A percentile compares a stretch with the other conserved stretches of the same genome.
These are phyloP conservation scores for Naganishia randhawae DNA, from an alignment of 768 basidiomycete species.

Conservation along the genomic window DNA sequence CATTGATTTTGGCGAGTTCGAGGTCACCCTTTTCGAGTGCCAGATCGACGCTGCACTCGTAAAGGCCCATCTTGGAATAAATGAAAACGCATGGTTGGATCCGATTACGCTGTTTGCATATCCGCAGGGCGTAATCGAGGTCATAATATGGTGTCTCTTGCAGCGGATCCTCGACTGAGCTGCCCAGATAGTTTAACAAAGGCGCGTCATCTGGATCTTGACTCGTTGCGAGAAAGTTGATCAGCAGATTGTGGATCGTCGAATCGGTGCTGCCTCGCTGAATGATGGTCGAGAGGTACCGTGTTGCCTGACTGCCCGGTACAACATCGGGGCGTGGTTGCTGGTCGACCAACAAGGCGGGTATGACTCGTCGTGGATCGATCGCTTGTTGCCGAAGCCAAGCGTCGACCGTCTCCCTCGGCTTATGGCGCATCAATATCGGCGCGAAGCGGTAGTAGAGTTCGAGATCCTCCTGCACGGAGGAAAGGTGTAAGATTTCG, in stretches of 20 bases:
- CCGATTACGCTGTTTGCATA: conserved; percentile 77
- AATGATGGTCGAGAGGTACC: conserved; percentile 79
- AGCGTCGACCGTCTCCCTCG: conserved; percentile 85
- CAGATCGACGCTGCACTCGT: conserved; percentile 92
- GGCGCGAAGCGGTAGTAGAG: conserved; percentile 91
- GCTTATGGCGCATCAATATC: conserved; percentile 76
- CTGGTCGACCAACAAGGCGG: conserved; percentile 78
- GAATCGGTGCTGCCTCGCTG: conserved; percentile 63
- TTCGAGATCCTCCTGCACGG: conserved; percentile 68
- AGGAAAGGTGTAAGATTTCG: not conserved
- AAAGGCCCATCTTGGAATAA: conserved; percentile 95
- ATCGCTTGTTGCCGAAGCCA: conserved; percentile 80
- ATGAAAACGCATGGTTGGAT: conserved; percentile 91
- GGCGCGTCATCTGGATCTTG: conserved; percentile 53
- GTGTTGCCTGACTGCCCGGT: conserved; percentile 62
- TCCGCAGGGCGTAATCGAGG: conserved; percentile 87
- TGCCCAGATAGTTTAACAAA: conserved; percentile 67
- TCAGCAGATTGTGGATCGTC: conserved; percentile 87
- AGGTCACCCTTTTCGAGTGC: conserved; percentile 91
- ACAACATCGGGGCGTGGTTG: conserved; percentile 61
- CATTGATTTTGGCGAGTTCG: conserved; percentile 90
- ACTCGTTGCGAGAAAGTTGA: conserved; percentile 71
- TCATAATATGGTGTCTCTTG: conserved; percentile 90
- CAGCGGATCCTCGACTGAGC: conserved; percentile 73
- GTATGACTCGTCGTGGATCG: conserved; percentile 79